Base-by-base conservation (phyloP, 106 monocot species). In the Dioscorea alata region DNA sequence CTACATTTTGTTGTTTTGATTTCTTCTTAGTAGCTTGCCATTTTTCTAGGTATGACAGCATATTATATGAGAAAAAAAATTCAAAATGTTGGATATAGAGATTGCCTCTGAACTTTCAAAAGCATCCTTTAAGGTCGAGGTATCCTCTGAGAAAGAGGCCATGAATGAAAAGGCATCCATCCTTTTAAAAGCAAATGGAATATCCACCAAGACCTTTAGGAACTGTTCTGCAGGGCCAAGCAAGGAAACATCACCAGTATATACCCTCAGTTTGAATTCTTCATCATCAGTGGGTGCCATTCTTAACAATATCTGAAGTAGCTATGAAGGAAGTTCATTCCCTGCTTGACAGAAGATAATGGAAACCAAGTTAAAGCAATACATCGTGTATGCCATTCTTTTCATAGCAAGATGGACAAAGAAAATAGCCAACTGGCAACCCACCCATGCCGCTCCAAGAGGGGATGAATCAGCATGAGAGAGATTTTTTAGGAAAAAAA, bases 211-310 rank as follows among this genome's bases (percentile, higher is more conserved):
- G 16, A 61, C 62, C 64, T 89, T 89, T 32, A 89, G 48, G 57
- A 89, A 89, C 22, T 71, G 76, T 76, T 89, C 89, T 22, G 82
- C 89, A 34, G 79, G 73, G 7, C 85, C 89, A 59, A 85, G 82
- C 23, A 67, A 52, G 19, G 72, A 71, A 34, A 63, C 9, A 13
- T 85, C 78, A 22, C 74, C 85, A 51, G 18, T 58, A 34, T 85
- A 89, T 17, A 80, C 21, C 67, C 75, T 72, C 65, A 89, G 79
- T 58, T 82, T 89, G 19, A 85, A 67, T 64, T 89, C 89, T 73
- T 89, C 89, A 59, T 85, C 84, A 3, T 73, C 16, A 4, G 76
- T 85, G 4, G 89, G 85, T 23, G 79, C 62, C 89, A 89, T 85
- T 73, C 80, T 89, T 67, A 89, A 59, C 65, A 89, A 33, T 18